Conservation (phyloP, 139 green algal species). For the Asterochloris erici region DNA sequence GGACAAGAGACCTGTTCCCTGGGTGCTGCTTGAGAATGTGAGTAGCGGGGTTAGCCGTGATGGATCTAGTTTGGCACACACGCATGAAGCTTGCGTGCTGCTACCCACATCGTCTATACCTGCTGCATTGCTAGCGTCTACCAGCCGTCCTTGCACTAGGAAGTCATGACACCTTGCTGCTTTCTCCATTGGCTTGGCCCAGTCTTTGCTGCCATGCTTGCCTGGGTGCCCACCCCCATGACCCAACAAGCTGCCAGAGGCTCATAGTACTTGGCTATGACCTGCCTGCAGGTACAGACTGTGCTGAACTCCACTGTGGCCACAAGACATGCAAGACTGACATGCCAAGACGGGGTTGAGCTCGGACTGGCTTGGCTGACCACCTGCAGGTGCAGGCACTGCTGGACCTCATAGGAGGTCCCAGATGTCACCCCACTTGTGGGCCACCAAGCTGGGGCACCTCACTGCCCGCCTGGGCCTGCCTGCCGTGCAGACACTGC, state of each 20-base stretch:
- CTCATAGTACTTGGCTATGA: no score
- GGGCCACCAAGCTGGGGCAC: no score
- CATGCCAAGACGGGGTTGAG: neutral
- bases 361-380: neutral
- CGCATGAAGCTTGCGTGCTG: neutral
- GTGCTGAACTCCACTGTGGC: no score
- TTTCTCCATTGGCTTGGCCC: neutral
- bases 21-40: slow-evolving; percentile 93
- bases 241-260: no score
- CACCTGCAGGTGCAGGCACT: slow-evolving; percentile 70
- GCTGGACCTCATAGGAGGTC: slow-evolving; percentile 47
- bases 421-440: no score
- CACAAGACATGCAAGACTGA: no score
- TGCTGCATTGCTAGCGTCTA: neutral
- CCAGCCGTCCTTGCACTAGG: neutral
- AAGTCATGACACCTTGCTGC: neutral
- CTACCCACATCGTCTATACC: neutral
- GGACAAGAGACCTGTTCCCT: slow-evolving; percentile 57
- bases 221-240: neutral
- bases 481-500: slow-evolving; percentile 67
- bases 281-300: no score
- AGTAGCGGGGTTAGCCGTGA: neutral
- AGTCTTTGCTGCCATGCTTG: neutral
- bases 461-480: neutral
- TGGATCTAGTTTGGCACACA: neutral